These are phyloP conservation scores for Pestalotiopsis sp. DNA, from an alignment of 2,329 filamentous ascomycete genomes.

Conservation along the genomic window DNA sequence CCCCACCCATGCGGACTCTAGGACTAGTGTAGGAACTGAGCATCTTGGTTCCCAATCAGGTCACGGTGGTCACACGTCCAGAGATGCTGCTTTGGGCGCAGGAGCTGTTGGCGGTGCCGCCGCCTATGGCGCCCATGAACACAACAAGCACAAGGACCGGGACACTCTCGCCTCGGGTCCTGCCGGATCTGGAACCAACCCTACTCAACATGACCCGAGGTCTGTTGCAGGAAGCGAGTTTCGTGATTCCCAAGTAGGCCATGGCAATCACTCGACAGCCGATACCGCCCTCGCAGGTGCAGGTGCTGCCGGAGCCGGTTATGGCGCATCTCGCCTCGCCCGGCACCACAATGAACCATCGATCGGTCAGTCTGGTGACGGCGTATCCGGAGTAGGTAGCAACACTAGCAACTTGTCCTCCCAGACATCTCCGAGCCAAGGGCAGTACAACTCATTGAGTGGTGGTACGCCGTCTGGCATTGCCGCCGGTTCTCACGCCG, in stretches of 20 bases:
- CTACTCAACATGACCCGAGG: not conserved
- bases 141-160: not conserved
- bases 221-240: not conserved
- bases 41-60: not conserved
- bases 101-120: not conserved
- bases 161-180: not conserved
- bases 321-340: not conserved
- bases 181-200: not conserved
- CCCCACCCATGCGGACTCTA: not conserved
- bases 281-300: not conserved
- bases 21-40: not conserved
- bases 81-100: not conserved
- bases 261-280: not conserved
- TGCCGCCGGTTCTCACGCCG: not conserved
- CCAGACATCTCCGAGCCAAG: not conserved
- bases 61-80: not conserved
- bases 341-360: constrained; percentile 6
- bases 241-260: not conserved
- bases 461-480: not conserved
- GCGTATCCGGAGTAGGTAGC: not conserved
- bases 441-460: not conserved
- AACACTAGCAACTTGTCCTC: not conserved
- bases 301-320: not conserved
- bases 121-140: not conserved
- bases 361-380: not conserved